A percentile compares a stretch with the other conserved stretches of the same genome.
These are phyloP conservation scores for Hemileia vastatrix DNA, from an alignment of 1,284 basidiomycete species.

Conservation along the genomic window DNA sequence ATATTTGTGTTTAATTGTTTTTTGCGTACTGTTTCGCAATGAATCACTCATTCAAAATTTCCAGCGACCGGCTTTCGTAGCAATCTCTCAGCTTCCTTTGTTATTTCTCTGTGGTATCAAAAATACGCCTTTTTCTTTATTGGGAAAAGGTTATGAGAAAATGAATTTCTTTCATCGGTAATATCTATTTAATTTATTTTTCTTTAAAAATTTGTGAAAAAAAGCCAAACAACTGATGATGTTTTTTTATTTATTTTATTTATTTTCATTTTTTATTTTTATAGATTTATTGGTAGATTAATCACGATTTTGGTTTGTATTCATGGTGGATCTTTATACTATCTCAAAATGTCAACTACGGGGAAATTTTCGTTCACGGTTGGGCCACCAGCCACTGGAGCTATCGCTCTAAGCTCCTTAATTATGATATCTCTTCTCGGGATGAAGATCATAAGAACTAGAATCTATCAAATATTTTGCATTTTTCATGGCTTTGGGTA, in stretches of 20 bases:
- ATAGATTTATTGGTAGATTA: too few relatives aligned
- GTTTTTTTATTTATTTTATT: too few relatives aligned
- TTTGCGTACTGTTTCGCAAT: too few relatives aligned
- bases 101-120: conserved; percentile 10
- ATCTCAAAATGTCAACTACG: too few relatives aligned
- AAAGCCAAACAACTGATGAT: too few relatives aligned
- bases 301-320: background rate
- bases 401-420: background rate
- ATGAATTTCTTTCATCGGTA: conserved; percentile 6
- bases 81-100: conserved; percentile 1
- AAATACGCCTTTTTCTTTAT: conserved; percentile 1
- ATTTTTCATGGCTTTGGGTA: conserved; percentile 8
- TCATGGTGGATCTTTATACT: conserved; percentile 1
- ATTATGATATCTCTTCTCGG: background rate
- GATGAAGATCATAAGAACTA: background rate
- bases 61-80: conserved; percentile 7
- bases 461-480: conserved; percentile 6
- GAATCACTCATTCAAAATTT: too few relatives aligned
- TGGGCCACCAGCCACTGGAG: background rate
- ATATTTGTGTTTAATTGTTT: too few relatives aligned
- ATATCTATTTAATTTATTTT: background rate
- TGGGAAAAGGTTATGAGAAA: conserved; percentile 12
- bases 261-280: too few relatives aligned
- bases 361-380: too few relatives aligned
- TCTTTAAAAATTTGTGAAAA: too few relatives aligned